These are phyloP conservation scores for Corchorus olitorius DNA, from an alignment of 345 rosid species.

Conservation along the genomic window DNA sequence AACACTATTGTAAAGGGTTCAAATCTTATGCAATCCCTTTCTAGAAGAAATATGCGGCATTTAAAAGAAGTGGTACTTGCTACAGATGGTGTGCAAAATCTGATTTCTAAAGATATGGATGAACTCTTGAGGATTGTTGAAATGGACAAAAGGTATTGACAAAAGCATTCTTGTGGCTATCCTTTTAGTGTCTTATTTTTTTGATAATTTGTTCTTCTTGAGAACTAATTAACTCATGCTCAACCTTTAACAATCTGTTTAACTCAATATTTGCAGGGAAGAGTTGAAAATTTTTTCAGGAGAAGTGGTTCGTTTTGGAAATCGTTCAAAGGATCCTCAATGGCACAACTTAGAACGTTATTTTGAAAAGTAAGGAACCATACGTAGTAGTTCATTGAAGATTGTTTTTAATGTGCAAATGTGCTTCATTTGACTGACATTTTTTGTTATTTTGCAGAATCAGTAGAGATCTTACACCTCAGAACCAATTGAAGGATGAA, in stretches of 20 bases:
- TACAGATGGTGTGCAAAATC: slow-evolving; percentile 75
- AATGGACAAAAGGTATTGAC: slow-evolving; percentile 70
- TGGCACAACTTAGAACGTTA: slow-evolving; percentile 94
- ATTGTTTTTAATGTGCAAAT: slow-evolving; percentile 15
- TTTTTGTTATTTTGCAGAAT: slow-evolving; percentile 43
- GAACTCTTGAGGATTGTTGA: slow-evolving; percentile 74
- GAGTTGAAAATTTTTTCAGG: slow-evolving; percentile 78
- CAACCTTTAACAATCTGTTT: not conserved
- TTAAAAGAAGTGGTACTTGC: slow-evolving; percentile 63
- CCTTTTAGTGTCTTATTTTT: slow-evolving; percentile 3
- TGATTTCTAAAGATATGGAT: slow-evolving; percentile 71
- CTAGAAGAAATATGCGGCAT: slow-evolving; percentile 52
- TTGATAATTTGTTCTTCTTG: slow-evolving; percentile 7
- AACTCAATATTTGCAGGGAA: slow-evolving; percentile 51
- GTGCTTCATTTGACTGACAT: slow-evolving; percentile 10
- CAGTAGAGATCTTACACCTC: slow-evolving; percentile 65
- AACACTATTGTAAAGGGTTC: slow-evolving; percentile 89
- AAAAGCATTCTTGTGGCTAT: slow-evolving; percentile 1
- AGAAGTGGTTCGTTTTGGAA: slow-evolving; percentile 96
- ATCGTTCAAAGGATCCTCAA: slow-evolving; percentile 89
- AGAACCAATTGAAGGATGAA: slow-evolving; percentile 68
- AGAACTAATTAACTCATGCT: not conserved
- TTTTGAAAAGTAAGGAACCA: slow-evolving; percentile 65
- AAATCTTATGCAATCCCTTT: slow-evolving; percentile 80
- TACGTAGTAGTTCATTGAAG: not conserved